phyloP scores from a whole-genome alignment of 345 rosid species.

The Bruguiera parviflora region DNA sequence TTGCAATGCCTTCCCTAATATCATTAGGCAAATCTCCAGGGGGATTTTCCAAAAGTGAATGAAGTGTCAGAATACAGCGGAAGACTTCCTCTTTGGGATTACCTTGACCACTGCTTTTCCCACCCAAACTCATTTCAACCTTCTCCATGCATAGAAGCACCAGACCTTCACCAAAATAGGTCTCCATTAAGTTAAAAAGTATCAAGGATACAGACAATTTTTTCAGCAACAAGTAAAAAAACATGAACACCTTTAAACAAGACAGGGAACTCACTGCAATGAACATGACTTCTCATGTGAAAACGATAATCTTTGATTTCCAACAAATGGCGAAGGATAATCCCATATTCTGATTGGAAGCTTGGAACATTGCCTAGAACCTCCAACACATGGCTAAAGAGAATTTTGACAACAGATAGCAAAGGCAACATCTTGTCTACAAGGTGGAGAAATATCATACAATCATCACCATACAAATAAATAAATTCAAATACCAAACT shows the following conservation, averaged over 20 bases:
- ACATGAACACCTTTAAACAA: conserved; percentile 8
- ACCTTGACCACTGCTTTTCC: conserved; percentile 44
- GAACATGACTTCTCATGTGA: conserved; percentile 69
- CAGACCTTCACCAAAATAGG: conserved; percentile 48
- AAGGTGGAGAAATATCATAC: conserved; percentile 8
- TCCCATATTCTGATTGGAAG: conserved; percentile 84
- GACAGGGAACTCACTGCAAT: conserved; percentile 51
- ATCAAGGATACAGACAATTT: not conserved
- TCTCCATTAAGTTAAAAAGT: conserved; percentile 13
- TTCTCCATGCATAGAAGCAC: conserved; percentile 66
- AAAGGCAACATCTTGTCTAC: conserved; percentile 61
- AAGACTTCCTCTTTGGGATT: conserved; percentile 71
- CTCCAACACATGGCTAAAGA: conserved; percentile 70
- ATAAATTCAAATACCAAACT: conserved; percentile 4
- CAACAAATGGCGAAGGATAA: conserved; percentile 72
- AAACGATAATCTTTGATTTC: conserved; percentile 59
- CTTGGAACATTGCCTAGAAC: conserved; percentile 66
- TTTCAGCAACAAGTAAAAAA: conserved; percentile 13
- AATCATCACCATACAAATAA: conserved; percentile 6
- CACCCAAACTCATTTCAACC: conserved; percentile 51
- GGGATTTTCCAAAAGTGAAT: conserved; percentile 79
- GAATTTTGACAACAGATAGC: conserved; percentile 57
- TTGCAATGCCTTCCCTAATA: conserved; percentile 56
- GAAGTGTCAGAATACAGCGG: conserved; percentile 62
- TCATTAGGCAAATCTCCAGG: conserved; percentile 79